Evolutionary conservation across 208 protist species (phyloP).

Genomic region (Naegleria fowleri): DNA sequence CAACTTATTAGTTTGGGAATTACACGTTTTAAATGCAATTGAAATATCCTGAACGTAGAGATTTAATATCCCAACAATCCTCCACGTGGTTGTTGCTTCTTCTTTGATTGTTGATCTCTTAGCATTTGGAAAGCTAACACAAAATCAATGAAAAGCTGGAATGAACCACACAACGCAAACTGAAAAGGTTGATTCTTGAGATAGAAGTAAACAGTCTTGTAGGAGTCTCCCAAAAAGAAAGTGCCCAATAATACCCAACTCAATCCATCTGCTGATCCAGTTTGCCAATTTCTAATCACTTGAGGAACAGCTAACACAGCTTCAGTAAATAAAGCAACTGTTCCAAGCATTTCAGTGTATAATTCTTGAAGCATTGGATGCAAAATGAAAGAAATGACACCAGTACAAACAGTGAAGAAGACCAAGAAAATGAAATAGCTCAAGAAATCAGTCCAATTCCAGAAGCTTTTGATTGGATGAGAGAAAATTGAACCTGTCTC

Average conservation of each 20-base stretch:
- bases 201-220: conserved; percentile 25
- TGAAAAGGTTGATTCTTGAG: conserved; percentile 1
- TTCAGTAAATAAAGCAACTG: neutral
- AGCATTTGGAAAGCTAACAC: conserved; percentile 3
- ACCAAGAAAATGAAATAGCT: neutral
- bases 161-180: conserved; percentile 17
- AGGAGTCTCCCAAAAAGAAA: conserved; percentile 25
- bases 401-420: neutral
- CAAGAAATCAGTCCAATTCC: neutral
- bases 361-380: neutral
- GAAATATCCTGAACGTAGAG: too few species aligned
- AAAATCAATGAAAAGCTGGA: conserved; percentile 20
- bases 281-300: conserved; percentile 4
- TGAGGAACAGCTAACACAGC: conserved; percentile 13
- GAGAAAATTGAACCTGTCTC: neutral
- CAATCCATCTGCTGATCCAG: neutral
- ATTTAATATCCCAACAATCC: neutral
- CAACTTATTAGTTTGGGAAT: too few species aligned
- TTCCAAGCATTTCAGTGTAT: conserved; percentile 18
- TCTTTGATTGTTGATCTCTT: neutral
- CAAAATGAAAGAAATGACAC: neutral
- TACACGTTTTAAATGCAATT: too few species aligned
- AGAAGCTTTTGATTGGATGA: neutral
- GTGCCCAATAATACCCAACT: neutral
- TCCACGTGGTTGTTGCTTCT: neutral